A percentile compares a stretch with the other conserved stretches of the same genome.
Conservation (phyloP, 2,329 filamentous ascomycete species). For the Aspergillus thermomutatus region DNA sequence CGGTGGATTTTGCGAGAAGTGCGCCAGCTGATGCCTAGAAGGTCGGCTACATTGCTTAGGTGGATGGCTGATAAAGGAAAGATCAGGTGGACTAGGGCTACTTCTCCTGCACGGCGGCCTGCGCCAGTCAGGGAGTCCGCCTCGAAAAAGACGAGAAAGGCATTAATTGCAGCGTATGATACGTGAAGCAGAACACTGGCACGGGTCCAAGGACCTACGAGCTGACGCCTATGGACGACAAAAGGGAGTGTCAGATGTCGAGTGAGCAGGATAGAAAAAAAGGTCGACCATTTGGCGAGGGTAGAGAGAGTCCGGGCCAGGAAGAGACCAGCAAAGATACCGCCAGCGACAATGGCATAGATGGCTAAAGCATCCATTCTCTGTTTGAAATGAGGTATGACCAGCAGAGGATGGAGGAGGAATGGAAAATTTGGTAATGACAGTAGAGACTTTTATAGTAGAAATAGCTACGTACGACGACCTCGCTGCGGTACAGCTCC, state of each 20-base stretch:
- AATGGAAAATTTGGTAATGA: not conserved
- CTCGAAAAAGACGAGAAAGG: slow-evolving; percentile 15
- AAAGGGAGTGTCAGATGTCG: slow-evolving; percentile 14
- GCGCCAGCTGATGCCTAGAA: slow-evolving; percentile 14
- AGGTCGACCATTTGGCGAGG: slow-evolving; percentile 5
- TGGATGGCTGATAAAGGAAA: slow-evolving; percentile 17
- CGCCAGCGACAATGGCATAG: slow-evolving; percentile 15
- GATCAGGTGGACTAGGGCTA: slow-evolving; percentile 22
- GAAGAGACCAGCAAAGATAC: slow-evolving; percentile 13
- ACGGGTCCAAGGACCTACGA: slow-evolving; percentile 14
- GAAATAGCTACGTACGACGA: not conserved
- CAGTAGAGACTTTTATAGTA: not conserved
- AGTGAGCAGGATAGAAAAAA: slow-evolving; percentile 11
- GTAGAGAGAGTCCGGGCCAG: slow-evolving; percentile 5
- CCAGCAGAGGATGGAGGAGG: no score
- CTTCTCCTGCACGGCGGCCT: slow-evolving; percentile 14
- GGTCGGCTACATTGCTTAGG: slow-evolving; percentile 15
- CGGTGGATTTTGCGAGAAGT: slow-evolving; percentile 16
- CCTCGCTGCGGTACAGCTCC: not conserved
- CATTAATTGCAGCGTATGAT: slow-evolving; percentile 14
- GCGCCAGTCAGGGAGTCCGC: slow-evolving; percentile 7
- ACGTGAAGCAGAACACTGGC: slow-evolving; percentile 12
- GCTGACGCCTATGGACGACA: slow-evolving; percentile 14
- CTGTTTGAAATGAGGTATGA: not conserved
- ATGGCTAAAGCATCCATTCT: slow-evolving; percentile 1